Evolutionary conservation across 2,329 filamentous ascomycete species (phyloP), one percentile per base, ranked within the genome.

Genomic region (Lachnum nothofagi): DNA sequence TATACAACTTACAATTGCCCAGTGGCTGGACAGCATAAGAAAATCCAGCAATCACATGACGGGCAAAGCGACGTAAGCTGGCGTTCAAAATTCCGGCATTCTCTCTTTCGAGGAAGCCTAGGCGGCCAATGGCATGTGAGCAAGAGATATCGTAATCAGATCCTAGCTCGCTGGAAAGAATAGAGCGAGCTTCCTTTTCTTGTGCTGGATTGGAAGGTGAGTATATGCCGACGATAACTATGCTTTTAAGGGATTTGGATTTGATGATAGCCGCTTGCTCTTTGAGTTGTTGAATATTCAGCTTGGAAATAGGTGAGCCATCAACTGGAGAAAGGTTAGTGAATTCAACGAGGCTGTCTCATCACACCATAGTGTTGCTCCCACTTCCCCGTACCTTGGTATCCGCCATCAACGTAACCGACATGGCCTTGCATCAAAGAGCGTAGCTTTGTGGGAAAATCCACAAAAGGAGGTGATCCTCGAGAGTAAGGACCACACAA

Each of bases 51-150:
- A 83, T 81, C 0, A 79, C 83, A 53, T 70, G 70, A 14, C 72
- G 69, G 0, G 79, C 80, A 58, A 82, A 82, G 0, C 70, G 61
- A 9, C 83, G 66, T 27, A 85, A 80, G 2, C 79, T 74, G 0
- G 80, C 81, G 54, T 85, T 85, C 17, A 85, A 67, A 16, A 85
- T 80, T 2, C 78, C 75, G 0, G 81, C 80, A 57, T 85, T 85
- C 62, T 85, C 82, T 31, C 82, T 71, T 64, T 83, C 80, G 6
- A 83, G 65, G 45, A 81, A 65, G 2, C 62, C 61, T 16, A 65
- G 31, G 40, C 74, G 72, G 1, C 74, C 75, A 23, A 79, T 73
- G 1, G 72, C 70, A 42, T 74, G 69, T 12, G 73, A 75, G 43
- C 73, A 72, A 2, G 77, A 72, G 6, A 79, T 69, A 54, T 79